Conservation (phyloP, 495 filamentous ascomycete species). For the Oleoguttula mirabilis region DNA sequence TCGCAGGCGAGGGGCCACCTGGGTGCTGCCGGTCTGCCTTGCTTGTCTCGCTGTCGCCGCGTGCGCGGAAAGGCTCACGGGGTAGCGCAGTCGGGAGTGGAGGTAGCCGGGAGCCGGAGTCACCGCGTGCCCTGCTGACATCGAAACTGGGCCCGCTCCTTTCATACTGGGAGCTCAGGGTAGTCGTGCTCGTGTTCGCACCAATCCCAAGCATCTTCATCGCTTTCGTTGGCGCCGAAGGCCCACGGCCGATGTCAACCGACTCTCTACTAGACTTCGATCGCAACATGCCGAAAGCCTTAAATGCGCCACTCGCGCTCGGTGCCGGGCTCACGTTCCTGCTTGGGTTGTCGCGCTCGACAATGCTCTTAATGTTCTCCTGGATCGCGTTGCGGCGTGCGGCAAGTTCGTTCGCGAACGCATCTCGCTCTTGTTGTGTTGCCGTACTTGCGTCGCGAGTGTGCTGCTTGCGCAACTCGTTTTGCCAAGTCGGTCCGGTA, state of each 20-base stretch:
- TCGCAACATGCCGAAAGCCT: constrained; percentile 56
- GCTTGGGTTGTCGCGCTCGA: constrained; percentile 47
- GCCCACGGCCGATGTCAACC: constrained; percentile 28
- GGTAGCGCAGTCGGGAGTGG: constrained; percentile 8
- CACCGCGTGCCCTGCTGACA: background rate
- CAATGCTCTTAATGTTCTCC: constrained; percentile 64
- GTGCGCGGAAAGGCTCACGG: constrained; percentile 19
- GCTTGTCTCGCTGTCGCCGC: constrained; percentile 11
- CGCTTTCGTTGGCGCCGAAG: constrained; percentile 44
- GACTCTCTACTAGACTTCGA: constrained; percentile 54
- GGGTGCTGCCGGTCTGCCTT: background rate
- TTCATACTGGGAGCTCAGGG: constrained; percentile 26
- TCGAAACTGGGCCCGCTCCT: constrained; percentile 17
- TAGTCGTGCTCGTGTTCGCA: constrained; percentile 36
- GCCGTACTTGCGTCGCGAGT: constrained; percentile 45
- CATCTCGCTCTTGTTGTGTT: constrained; percentile 55
- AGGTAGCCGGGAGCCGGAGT: constrained; percentile 6
- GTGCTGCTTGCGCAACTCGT: constrained; percentile 35
- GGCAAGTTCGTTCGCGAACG: constrained; percentile 70
- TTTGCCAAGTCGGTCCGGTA: constrained; percentile 24
- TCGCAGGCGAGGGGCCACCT: background rate
- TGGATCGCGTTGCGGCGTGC: constrained; percentile 64
- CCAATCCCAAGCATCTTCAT: constrained; percentile 63
- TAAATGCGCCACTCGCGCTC: constrained; percentile 40
- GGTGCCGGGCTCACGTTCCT: constrained; percentile 29